Conservation (phyloP, 2,329 filamentous ascomycete species). For the Cadophora luteo-olivacea region DNA sequence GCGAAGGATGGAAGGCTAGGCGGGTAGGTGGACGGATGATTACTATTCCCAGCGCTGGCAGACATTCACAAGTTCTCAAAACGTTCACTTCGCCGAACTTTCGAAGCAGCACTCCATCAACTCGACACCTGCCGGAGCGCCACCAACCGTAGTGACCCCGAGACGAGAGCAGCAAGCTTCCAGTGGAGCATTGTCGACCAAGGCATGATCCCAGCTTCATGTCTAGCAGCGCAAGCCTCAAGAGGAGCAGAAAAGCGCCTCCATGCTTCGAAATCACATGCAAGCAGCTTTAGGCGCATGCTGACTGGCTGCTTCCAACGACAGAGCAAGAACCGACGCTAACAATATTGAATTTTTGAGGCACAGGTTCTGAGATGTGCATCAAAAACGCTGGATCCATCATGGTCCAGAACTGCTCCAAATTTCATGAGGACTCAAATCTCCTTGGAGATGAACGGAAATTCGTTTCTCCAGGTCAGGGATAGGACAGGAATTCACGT, state of each 20-base stretch:
- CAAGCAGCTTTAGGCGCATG: not conserved
- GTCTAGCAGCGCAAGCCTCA: not conserved
- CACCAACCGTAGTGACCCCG: slow-evolving; percentile 13
- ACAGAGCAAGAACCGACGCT: slow-evolving; percentile 11
- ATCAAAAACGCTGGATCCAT: not conserved
- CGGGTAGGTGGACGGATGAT: slow-evolving; percentile 12
- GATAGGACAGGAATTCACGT: slow-evolving; percentile 2
- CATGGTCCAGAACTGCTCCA: slow-evolving; percentile 17
- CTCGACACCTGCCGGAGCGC: slow-evolving; percentile 8
- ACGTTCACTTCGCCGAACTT: slow-evolving; percentile 10
- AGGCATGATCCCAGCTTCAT: slow-evolving; percentile 17
- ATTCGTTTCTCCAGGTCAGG: slow-evolving; percentile 25
- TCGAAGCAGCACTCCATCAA: not conserved
- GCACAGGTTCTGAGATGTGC: not conserved
- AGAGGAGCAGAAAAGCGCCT: not conserved
- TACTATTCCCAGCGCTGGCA: slow-evolving; percentile 11
- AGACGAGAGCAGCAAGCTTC: slow-evolving; percentile 13
- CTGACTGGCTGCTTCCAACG: slow-evolving; percentile 28
- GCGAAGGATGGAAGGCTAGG: slow-evolving; percentile 6
- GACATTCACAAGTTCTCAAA: not conserved
- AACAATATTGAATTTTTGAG: slow-evolving; percentile 5
- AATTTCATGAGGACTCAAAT: slow-evolving; percentile 9
- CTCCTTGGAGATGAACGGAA: slow-evolving; percentile 26
- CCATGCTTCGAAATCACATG: slow-evolving; percentile 3
- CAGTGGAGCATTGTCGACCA: slow-evolving; percentile 1